Conservation (phyloP, 2,329 filamentous ascomycete genomes). For the Hysterium pulicare region DNA sequence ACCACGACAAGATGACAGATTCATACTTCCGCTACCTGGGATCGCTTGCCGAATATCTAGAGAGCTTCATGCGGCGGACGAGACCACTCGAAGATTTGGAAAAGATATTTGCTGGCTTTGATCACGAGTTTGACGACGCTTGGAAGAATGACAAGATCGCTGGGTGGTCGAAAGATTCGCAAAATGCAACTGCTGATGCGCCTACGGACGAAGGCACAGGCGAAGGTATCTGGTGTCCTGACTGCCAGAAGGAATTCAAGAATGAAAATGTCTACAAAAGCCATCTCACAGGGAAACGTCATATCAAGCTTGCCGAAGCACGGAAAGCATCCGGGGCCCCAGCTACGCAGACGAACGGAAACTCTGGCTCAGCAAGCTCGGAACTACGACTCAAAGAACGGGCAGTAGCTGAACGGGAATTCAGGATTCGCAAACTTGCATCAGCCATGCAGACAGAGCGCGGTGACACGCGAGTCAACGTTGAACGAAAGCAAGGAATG, state of each 20-base stretch:
- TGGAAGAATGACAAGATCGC: slow-evolving; percentile 79
- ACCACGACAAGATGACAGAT: slow-evolving; percentile 83
- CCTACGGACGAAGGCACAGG: slow-evolving; percentile 53
- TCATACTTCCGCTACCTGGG: slow-evolving; percentile 88
- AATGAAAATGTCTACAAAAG: slow-evolving; percentile 92
- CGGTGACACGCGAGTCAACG: slow-evolving; percentile 85
- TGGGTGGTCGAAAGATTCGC: slow-evolving; percentile 65
- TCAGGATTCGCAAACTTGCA: slow-evolving; percentile 74
- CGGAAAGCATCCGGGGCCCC: slow-evolving; percentile 33
- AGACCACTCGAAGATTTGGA: slow-evolving; percentile 83
- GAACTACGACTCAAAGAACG: slow-evolving; percentile 67
- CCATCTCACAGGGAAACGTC: slow-evolving; percentile 88
- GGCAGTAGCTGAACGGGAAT: slow-evolving; percentile 85
- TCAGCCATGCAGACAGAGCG: slow-evolving; percentile 82
- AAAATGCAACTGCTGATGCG: slow-evolving; percentile 35
- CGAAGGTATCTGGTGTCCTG: slow-evolving; percentile 81
- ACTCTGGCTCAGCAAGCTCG: slow-evolving; percentile 2
- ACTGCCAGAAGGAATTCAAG: slow-evolving; percentile 92
- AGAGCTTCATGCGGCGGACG: slow-evolving; percentile 80
- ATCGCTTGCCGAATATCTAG: slow-evolving; percentile 76
- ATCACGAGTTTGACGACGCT: slow-evolving; percentile 75
- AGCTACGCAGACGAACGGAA: slow-evolving; percentile 19
- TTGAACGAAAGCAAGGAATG: slow-evolving; percentile 96
- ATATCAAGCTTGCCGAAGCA: slow-evolving; percentile 75
- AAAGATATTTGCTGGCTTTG: slow-evolving; percentile 70